A percentile compares a stretch with the other conserved stretches of the same genome.
These are phyloP conservation scores for Eragrostis nindensis DNA, from an alignment of 176 grass and related monocot species.

Conservation along the genomic window DNA sequence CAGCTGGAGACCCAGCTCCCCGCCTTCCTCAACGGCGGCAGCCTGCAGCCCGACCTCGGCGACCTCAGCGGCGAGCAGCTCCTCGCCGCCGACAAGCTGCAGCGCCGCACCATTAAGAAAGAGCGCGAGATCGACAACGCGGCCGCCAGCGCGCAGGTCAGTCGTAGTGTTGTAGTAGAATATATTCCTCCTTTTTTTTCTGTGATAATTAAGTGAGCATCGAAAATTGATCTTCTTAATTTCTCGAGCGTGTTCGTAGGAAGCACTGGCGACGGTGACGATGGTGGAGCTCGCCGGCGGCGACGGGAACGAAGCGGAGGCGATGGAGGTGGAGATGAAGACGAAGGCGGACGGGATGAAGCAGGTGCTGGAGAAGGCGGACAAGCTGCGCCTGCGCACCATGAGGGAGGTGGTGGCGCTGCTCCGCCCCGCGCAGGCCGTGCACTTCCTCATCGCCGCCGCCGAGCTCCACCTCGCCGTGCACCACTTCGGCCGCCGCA, in stretches of 20 bases:
- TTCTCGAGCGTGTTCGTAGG: slow-evolving; percentile 4
- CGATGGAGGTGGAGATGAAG: slow-evolving; percentile 52
- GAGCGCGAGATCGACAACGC: slow-evolving; percentile 68
- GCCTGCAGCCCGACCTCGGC: slow-evolving; percentile 33
- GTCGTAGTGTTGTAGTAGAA: too few relatives aligned
- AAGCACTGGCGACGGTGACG: slow-evolving; percentile 50
- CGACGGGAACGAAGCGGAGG: not conserved
- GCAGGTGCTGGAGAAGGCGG: slow-evolving; percentile 60
- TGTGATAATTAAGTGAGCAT: too few relatives aligned
- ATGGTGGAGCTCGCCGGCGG: slow-evolving; percentile 58
- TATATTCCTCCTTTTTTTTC: too few relatives aligned
- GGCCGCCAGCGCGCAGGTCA: slow-evolving; percentile 48
- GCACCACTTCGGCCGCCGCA: slow-evolving; percentile 64
- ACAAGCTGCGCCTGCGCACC: slow-evolving; percentile 61
- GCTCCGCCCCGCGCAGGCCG: slow-evolving; percentile 58
- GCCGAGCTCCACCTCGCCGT: slow-evolving; percentile 73
- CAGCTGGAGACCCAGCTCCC: slow-evolving; percentile 59
- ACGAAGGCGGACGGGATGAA: slow-evolving; percentile 46
- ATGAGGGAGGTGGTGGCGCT: slow-evolving; percentile 65
- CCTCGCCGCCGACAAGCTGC: slow-evolving; percentile 49
- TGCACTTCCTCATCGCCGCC: slow-evolving; percentile 79
- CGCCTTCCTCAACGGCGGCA: slow-evolving; percentile 15
- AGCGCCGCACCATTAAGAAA: slow-evolving; percentile 44
- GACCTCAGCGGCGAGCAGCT: slow-evolving; percentile 54
- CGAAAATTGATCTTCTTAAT: not conserved